A percentile compares a stretch with the other conserved stretches of the same genome.
phyloP scores from a whole-genome alignment of 345 rosid species.

The Kernera saxatilis region DNA sequence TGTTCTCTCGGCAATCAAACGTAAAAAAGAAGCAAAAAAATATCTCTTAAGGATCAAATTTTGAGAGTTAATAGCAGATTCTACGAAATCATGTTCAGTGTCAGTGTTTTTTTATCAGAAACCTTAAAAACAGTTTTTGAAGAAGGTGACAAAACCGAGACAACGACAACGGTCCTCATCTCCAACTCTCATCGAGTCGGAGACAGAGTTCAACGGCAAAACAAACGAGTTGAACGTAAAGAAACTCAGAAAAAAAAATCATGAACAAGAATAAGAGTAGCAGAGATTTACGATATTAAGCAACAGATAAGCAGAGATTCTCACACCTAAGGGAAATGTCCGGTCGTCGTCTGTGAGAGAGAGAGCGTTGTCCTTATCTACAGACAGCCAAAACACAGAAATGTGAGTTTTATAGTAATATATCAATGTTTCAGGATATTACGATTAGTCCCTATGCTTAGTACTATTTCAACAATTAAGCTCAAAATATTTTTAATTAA shows the following conservation, averaged over 20 bases:
- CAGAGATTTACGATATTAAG: not conserved
- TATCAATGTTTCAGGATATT: not conserved
- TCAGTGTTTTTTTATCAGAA: not conserved
- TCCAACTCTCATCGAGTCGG: not conserved
- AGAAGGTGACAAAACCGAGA: not conserved
- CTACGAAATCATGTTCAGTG: not conserved
- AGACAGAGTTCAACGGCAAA: not conserved
- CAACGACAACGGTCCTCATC: not conserved
- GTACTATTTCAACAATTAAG: not conserved
- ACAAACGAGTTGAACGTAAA: not conserved
- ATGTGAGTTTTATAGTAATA: not conserved
- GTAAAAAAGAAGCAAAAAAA: too few species aligned
- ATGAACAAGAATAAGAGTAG: not conserved
- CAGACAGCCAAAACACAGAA: not conserved
- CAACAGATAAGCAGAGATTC: not conserved
- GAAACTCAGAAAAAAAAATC: not conserved
- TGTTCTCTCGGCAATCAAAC: too few species aligned
- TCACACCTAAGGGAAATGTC: not conserved
- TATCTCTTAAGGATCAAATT: not conserved
- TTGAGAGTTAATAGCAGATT: not conserved
- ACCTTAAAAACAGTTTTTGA: too few species aligned
- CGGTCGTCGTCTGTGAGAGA: constrained; percentile 15
- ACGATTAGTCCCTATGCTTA: not conserved
- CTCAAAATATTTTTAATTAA: not conserved
- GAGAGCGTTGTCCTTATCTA: too few species aligned